Percentiles rank a stretch among this genome's conserved stretches.
Conservation (phyloP, 2,329 filamentous ascomycete species). For the Apiospora kogelbergensis region DNA sequence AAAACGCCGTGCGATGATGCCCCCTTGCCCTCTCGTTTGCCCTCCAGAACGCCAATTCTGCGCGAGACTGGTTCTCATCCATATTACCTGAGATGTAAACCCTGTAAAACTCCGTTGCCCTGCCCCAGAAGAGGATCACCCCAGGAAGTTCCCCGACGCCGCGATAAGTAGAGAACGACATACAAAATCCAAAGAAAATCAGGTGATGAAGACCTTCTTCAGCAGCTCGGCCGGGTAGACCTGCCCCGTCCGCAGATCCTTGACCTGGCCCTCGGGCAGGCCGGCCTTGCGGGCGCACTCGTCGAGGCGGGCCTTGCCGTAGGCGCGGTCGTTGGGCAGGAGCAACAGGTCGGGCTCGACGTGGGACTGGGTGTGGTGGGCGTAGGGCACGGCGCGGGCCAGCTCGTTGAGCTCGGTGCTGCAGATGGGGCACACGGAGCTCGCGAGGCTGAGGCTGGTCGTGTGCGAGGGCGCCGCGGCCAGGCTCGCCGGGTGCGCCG, state of each 20-base stretch:
- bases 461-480: slow-evolving; percentile 34
- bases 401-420: slow-evolving; percentile 92
- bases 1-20: neutral
- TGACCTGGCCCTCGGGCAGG: slow-evolving; percentile 63
- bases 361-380: slow-evolving; percentile 90
- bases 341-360: slow-evolving; percentile 86
- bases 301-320: slow-evolving; percentile 72
- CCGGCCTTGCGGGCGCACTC: slow-evolving; percentile 80
- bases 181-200: slow-evolving; percentile 16
- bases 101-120: neutral
- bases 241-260: slow-evolving; percentile 76
- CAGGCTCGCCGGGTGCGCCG: slow-evolving; percentile 25
- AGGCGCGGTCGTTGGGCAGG: slow-evolving; percentile 83
- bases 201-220: slow-evolving; percentile 92
- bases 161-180: neutral
- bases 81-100: neutral
- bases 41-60: neutral
- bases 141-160: neutral
- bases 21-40: neutral
- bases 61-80: neutral
- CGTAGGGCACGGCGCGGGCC: slow-evolving; percentile 85
- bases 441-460: slow-evolving; percentile 58
- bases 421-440: slow-evolving; percentile 88
- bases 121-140: neutral
- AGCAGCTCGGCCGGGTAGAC: slow-evolving; percentile 61